phyloP scores from a whole-genome alignment of 768 basidiomycete genomes.

The Collybiopsis confluens region DNA sequence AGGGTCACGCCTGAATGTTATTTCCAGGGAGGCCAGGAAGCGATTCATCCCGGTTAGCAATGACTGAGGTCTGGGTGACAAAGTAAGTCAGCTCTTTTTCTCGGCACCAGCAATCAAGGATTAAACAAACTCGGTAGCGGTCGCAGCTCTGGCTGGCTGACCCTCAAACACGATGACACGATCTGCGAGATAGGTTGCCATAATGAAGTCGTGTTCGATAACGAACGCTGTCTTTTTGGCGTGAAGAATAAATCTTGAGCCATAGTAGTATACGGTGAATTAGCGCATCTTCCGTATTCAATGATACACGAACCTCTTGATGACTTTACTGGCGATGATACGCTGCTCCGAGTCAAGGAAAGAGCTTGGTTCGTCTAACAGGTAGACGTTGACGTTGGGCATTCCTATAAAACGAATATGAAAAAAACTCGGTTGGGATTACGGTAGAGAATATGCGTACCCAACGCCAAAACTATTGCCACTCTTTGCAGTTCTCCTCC shows the following conservation, averaged over 20 bases:
- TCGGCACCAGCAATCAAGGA: background rate
- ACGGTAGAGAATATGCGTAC: constrained; percentile 32
- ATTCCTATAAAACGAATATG: constrained; percentile 43
- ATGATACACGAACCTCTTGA: constrained; percentile 67
- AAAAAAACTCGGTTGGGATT: no score
- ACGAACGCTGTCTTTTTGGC: constrained; percentile 98
- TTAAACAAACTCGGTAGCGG: constrained; percentile 77
- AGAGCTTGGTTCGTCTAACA: constrained; percentile 92
- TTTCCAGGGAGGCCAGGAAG: constrained; percentile 92
- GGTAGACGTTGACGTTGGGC: constrained; percentile 81
- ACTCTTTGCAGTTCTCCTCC: constrained; percentile 98
- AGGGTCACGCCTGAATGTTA: constrained; percentile 97
- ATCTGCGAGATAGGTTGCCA: constrained; percentile 99
- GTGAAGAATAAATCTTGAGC: constrained; percentile 93
- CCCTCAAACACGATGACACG: constrained; percentile 93
- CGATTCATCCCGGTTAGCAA: constrained; percentile 96
- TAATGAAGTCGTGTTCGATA: constrained; percentile 99
- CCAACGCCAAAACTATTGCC: constrained; percentile 90
- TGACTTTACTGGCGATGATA: constrained; percentile 96
- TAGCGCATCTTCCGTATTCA: constrained; percentile 7
- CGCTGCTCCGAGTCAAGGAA: constrained; percentile 99
- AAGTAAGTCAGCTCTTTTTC: background rate
- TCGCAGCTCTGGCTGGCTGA: constrained; percentile 80
- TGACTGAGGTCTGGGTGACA: constrained; percentile 85
- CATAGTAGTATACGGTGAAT: no score